phyloP scores from a whole-genome alignment of 1,139 yeast genomes.

The Candida sp. region DNA sequence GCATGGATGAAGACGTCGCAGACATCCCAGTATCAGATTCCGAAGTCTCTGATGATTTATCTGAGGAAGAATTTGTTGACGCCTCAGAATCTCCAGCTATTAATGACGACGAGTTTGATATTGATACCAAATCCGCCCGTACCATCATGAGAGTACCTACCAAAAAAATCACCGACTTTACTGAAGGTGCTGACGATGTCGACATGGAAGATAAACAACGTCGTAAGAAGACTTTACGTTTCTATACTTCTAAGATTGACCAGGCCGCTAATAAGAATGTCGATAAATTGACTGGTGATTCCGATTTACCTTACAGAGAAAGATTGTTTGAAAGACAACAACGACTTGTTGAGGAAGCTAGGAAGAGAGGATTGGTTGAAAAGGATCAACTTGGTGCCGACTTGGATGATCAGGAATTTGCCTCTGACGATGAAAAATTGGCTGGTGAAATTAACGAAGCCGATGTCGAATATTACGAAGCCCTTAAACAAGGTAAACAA shows the following conservation, averaged over 20 bases:
- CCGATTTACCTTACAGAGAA: slow-evolving; percentile 91
- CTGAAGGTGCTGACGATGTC: slow-evolving; percentile 67
- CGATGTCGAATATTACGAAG: slow-evolving; percentile 46
- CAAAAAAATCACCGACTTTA: slow-evolving; percentile 44
- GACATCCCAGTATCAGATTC: slow-evolving; percentile 22
- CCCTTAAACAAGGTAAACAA: slow-evolving; percentile 46
- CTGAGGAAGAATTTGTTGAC: slow-evolving; percentile 26
- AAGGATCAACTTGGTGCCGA: slow-evolving; percentile 50
- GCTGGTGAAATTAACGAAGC: slow-evolving; percentile 37
- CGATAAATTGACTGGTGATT: slow-evolving; percentile 73
- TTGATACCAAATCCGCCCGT: slow-evolving; percentile 51
- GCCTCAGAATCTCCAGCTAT: slow-evolving; percentile 19
- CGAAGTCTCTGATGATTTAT: slow-evolving; percentile 18
- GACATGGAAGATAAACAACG: slow-evolving; percentile 84
- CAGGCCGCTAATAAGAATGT: slow-evolving; percentile 58
- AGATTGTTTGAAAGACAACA: slow-evolving; percentile 87
- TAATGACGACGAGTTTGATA: slow-evolving; percentile 23
- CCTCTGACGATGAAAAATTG: slow-evolving; percentile 44
- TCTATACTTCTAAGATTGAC: slow-evolving; percentile 96
- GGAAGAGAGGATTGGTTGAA: slow-evolving; percentile 67
- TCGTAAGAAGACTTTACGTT: slow-evolving; percentile 82
- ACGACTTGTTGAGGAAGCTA: slow-evolving; percentile 82
- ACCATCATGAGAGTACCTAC: slow-evolving; percentile 30
- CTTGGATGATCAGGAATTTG: slow-evolving; percentile 48
- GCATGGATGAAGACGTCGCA: too few relatives aligned